These are phyloP conservation scores for Raphidocelis subcapitata DNA, from an alignment of 139 green algal species.

Conservation along the genomic window DNA sequence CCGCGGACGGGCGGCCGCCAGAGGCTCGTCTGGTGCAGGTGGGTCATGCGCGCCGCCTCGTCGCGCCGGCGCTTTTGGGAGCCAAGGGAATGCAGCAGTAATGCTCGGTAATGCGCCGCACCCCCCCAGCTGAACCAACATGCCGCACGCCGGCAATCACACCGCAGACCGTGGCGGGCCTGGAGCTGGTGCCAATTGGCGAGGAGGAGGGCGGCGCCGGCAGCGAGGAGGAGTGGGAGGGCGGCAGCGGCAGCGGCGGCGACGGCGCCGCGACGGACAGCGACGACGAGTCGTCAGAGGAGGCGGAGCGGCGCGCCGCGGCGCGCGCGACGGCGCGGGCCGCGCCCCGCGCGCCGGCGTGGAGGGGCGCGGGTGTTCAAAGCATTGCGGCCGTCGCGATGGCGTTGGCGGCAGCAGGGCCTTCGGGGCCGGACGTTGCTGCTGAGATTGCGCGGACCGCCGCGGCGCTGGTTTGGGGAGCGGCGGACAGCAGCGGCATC, in stretches of 20 bases:
- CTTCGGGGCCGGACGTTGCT: background rate
- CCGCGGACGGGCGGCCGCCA: background rate
- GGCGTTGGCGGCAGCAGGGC: background rate
- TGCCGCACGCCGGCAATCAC: no score
- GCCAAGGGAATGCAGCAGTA: background rate
- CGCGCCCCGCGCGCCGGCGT: no score
- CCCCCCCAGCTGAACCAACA: no score
- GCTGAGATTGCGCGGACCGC: background rate
- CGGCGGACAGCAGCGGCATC: background rate
- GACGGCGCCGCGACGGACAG: conserved; percentile 38
- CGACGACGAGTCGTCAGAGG: conserved; percentile 43
- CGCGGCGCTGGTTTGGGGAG: background rate
- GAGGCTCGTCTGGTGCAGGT: background rate
- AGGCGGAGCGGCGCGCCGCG: conserved; percentile 15
- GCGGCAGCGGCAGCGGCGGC: no score
- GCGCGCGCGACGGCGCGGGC: no score
- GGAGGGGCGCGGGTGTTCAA: no score
- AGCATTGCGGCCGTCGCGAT: no score
- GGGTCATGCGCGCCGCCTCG: no score
- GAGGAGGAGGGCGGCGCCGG: background rate
- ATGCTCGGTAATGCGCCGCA: no score
- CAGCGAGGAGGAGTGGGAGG: conserved; percentile 1
- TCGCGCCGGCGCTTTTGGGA: background rate
- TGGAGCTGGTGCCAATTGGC: conserved; percentile 20
- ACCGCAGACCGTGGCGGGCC: conserved; percentile 23